Evolutionary conservation across 176 grass and related monocot genomes (phyloP).

Genomic region (Luzula sylvatica): DNA sequence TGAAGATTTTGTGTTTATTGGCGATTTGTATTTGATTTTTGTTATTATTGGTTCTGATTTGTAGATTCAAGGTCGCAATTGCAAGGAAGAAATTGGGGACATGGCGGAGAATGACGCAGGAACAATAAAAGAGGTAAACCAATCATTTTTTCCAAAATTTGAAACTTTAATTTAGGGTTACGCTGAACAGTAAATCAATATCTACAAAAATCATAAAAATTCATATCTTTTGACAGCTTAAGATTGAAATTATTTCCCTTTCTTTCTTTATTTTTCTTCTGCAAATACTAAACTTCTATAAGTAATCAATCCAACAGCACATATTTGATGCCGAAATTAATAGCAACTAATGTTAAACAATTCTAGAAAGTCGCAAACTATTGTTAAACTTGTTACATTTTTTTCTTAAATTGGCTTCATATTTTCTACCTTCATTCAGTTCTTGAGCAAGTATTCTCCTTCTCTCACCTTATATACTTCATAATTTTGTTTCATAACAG

Average conservation of each 20-base stretch:
- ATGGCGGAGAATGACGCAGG: not conserved
- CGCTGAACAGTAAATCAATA: not conserved
- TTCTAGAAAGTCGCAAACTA: too few species aligned
- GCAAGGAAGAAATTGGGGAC: constrained; percentile 18
- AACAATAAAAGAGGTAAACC: constrained; percentile 12
- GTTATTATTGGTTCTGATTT: constrained; percentile 1
- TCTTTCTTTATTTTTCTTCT: too few species aligned
- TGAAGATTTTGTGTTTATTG: not conserved
- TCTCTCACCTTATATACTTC: not conserved
- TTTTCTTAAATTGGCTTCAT: too few species aligned
- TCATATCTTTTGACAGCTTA: not conserved
- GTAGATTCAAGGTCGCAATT: not conserved
- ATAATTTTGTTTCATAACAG: constrained; percentile 5
- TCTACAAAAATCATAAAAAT: not conserved
- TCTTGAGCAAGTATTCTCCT: not conserved
- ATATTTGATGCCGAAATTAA: too few species aligned
- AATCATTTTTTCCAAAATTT: not conserved
- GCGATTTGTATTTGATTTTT: not conserved
- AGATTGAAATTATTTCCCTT: not conserved
- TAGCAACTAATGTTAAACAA: too few species aligned
- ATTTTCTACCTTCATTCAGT: too few species aligned
- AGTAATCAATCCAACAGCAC: too few species aligned
- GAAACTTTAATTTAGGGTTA: not conserved
- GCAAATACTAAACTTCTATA: too few species aligned
- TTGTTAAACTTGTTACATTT: too few species aligned